Base-by-base conservation (phyloP, 2,329 filamentous ascomycete genomes). In the Colletotrichum sp. region DNA sequence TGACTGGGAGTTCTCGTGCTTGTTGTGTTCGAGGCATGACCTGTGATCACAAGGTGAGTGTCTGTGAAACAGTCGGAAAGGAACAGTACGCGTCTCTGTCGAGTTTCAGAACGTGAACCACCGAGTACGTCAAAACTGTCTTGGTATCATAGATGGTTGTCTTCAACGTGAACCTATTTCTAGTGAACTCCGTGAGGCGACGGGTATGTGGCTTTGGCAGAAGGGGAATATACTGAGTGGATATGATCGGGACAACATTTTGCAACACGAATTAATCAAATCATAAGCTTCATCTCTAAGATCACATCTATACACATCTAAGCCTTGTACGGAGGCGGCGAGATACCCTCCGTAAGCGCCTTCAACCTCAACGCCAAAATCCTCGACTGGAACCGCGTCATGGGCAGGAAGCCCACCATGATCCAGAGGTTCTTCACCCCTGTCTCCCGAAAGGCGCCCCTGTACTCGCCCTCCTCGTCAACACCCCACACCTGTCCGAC, bases 131-230 rank as follows among this genome's bases (percentile, higher is more conserved):
- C 39, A 6, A n/a, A 36, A 6, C 34, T 36, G 1, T 36, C 7
- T 36, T 36, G 34, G 1, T 1, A 36, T 8, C 1, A 36, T 2
- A 4, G 34, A 36, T 36, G 34, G 3, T 36, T 36, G 13, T 1
- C 34, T 36, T 36, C 34, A 8, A 36, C 1, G 1, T 36, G 4
- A 36, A 36, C 7, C 34, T 15, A 0, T 16, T 36, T 36, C 7
- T 2, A 8, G 34, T 1, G 1, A 36, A 36, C 34, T 16, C 15
- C 2, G 34, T 0, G 34, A 0, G 34, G 15, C 1, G 34, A 2
- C 4, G 15, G 1, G 5, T 39, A 7, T 39, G 15, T 36, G 7
- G 15, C 15, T 5, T 18, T 2, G 1, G 1, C 36, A 18, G 36
- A 39, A 16, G 36, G 15, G 15, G 15, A 5, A 39, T 5, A 3